phyloP scores from a whole-genome alignment of 345 rosid species.

The Rhodomyrtus tomentosa region DNA sequence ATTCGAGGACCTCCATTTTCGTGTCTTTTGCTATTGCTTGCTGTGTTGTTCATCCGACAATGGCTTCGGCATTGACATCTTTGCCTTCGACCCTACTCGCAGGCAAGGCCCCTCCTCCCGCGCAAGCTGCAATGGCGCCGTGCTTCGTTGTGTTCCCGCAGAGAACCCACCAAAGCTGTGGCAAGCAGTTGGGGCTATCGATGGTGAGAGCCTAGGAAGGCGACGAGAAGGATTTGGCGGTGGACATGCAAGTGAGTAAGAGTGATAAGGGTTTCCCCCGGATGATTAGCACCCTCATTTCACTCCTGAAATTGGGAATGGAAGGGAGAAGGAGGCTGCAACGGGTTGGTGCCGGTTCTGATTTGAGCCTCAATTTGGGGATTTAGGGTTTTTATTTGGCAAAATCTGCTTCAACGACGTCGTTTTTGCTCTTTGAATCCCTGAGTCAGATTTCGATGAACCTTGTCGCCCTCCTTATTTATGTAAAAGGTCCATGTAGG shows the following conservation, averaged over 20 bases:
- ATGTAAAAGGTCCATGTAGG: too few relatives aligned
- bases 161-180: neutral
- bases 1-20: neutral
- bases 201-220: conserved; percentile 21
- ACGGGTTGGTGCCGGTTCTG: too few relatives aligned
- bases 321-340: too few relatives aligned
- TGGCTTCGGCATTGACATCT: neutral
- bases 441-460: too few relatives aligned
- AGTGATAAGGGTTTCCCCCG: conserved; percentile 22
- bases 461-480: too few relatives aligned
- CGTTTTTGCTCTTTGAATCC: too few relatives aligned
- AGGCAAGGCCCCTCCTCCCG: neutral
- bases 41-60: neutral
- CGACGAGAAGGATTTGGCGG: conserved; percentile 28
- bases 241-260: conserved; percentile 38
- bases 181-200: neutral
- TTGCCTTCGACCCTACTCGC: neutral
- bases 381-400: too few relatives aligned
- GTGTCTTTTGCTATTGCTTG: conserved; percentile 13
- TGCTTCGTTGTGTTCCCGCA: conserved; percentile 14
- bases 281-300: too few relatives aligned
- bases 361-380: too few relatives aligned
- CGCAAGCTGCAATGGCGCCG: neutral
- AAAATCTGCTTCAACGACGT: too few relatives aligned
- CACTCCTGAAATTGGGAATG: too few relatives aligned